These are phyloP conservation scores for Microbotryum saponariae DNA, from an alignment of 1,284 basidiomycete species.

Conservation along the genomic window DNA sequence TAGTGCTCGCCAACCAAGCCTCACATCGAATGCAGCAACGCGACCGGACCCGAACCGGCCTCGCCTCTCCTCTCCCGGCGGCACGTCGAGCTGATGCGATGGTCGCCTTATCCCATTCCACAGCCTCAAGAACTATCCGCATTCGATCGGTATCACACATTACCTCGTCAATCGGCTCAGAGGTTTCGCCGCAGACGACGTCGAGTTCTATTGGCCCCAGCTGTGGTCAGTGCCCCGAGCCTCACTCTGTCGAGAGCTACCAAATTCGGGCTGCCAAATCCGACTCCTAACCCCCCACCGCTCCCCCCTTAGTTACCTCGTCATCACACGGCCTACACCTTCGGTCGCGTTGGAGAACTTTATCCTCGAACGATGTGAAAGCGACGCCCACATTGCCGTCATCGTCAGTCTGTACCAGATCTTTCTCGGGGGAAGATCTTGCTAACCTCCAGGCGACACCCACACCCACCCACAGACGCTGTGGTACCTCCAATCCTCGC, in stretches of 20 bases:
- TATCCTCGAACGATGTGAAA: constrained; percentile 73
- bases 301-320: constrained; percentile 61
- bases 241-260: neutral
- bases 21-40: too few species aligned
- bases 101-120: neutral
- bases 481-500: constrained; percentile 93
- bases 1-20: neutral
- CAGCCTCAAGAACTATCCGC: constrained; percentile 67
- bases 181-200: constrained; percentile 66
- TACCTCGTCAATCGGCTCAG: constrained; percentile 79
- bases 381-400: constrained; percentile 87
- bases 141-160: constrained; percentile 92
- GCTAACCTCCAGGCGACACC: constrained; percentile 1
- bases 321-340: constrained; percentile 79
- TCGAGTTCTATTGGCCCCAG: constrained; percentile 93
- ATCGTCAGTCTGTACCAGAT: constrained; percentile 54
- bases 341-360: constrained; percentile 87
- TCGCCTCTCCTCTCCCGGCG: neutral
- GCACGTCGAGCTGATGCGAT: neutral
- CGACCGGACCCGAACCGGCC: neutral
- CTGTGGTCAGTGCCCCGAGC: constrained; percentile 60
- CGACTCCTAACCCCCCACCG: too few species aligned
- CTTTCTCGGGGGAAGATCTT: neutral
- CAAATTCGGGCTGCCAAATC: neutral
- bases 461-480: constrained; percentile 56